Conservation (phyloP, 306 rosid species). For the Dryas alaskensis region DNA sequence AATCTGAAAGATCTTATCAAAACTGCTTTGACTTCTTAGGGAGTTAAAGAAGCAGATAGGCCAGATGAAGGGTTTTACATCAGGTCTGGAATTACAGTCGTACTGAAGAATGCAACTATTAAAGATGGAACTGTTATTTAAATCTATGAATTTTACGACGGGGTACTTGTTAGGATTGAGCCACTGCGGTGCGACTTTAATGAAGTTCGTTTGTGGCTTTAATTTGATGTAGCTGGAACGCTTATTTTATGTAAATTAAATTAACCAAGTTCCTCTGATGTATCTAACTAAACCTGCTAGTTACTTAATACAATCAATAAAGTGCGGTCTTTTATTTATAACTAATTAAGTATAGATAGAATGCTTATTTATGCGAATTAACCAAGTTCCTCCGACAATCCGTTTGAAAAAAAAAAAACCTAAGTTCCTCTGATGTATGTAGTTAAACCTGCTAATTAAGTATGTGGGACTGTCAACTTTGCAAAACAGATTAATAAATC, state of each 20-base stretch:
- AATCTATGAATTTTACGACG: slow-evolving; percentile 9
- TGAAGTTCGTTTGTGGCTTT: slow-evolving; percentile 20
- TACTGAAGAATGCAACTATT: slow-evolving; percentile 74
- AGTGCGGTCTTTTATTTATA: not conserved
- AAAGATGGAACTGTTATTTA: slow-evolving; percentile 72
- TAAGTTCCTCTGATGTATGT: no score
- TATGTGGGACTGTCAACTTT: no score
- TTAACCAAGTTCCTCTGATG: slow-evolving; percentile 1
- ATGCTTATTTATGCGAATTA: no score
- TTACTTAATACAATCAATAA: slow-evolving; percentile 26
- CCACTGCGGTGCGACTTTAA: not conserved
- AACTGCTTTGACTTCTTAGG: slow-evolving; percentile 49
- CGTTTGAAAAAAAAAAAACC: no score
- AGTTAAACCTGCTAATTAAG: no score
- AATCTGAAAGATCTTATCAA: not conserved
- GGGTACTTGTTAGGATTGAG: slow-evolving; percentile 16
- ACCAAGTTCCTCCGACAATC: no score
- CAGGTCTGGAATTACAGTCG: slow-evolving; percentile 66
- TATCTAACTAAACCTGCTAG: slow-evolving; percentile 5
- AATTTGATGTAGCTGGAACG: not conserved
- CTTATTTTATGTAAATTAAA: slow-evolving; percentile 19
- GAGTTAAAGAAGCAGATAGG: slow-evolving; percentile 81
- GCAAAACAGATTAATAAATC: no score
- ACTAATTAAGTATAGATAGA: not conserved
- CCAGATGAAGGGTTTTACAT: slow-evolving; percentile 72